These are phyloP conservation scores for Oryza coarctata DNA, from an alignment of 176 grass and related monocot species.

Conservation along the genomic window DNA sequence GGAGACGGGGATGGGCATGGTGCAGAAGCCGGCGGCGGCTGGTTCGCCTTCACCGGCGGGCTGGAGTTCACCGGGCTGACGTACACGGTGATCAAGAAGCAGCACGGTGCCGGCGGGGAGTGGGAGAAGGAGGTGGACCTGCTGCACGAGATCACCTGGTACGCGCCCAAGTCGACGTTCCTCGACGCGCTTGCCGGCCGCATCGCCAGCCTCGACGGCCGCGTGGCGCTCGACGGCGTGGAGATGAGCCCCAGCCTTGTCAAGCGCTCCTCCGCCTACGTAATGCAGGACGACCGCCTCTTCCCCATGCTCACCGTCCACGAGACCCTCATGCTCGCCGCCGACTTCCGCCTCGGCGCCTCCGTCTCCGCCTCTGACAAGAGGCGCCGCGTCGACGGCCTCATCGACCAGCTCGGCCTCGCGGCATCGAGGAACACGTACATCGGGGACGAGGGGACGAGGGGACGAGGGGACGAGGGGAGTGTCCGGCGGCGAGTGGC, in stretches of 20 bases:
- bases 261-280: slow-evolving; percentile 72
- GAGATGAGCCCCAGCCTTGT: slow-evolving; percentile 56
- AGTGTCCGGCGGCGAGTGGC: slow-evolving; percentile 68
- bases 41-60: slow-evolving; percentile 48
- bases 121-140: slow-evolving; percentile 69
- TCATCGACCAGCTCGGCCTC: slow-evolving; percentile 81
- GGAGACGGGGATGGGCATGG: slow-evolving; percentile 44
- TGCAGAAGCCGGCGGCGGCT: not conserved
- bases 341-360: slow-evolving; percentile 62
- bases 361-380: slow-evolving; percentile 45
- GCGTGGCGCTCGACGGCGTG: slow-evolving; percentile 55
- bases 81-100: slow-evolving; percentile 61
- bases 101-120: slow-evolving; percentile 46
- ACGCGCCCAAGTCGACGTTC: slow-evolving; percentile 79
- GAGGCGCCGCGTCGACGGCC: slow-evolving; percentile 55
- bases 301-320: slow-evolving; percentile 88
- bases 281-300: slow-evolving; percentile 86
- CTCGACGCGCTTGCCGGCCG: slow-evolving; percentile 70
- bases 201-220: slow-evolving; percentile 65
- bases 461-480: slow-evolving; percentile 62
- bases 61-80: slow-evolving; percentile 62
- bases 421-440: slow-evolving; percentile 48
- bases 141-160: slow-evolving; percentile 62
- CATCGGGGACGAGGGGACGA: slow-evolving; percentile 68
- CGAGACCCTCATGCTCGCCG: slow-evolving; percentile 81